Percentiles rank a stretch among this genome's conserved stretches.
Evolutionary conservation across 768 basidiomycete species (phyloP).

Genomic region (Tulasnella sp.): DNA sequence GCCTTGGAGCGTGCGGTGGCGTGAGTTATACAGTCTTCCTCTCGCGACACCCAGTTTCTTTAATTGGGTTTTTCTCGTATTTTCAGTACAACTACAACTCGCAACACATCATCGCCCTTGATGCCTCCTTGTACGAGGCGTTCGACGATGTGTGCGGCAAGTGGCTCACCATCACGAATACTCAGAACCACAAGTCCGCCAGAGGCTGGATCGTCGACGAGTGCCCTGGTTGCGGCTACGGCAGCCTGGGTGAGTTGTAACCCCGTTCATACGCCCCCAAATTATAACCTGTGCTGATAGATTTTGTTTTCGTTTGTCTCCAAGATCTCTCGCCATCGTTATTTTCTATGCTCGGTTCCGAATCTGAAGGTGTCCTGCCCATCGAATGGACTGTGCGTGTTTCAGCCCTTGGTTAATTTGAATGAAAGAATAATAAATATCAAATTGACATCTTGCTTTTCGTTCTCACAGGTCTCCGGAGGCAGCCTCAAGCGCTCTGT

Average conservation of each 20-base stretch:
- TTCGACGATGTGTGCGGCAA: conserved; percentile 21
- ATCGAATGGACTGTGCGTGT: conserved; percentile 9
- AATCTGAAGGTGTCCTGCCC: background rate
- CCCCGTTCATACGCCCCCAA: background rate
- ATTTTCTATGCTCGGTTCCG: background rate
- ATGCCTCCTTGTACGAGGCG: background rate
- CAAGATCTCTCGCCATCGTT: conserved; percentile 7
- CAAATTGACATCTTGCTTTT: no score
- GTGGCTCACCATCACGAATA: conserved; percentile 23
- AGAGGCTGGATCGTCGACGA: conserved; percentile 23
- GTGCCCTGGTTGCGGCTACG: conserved; percentile 23
- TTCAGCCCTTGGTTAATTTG: no score
- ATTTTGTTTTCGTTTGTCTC: no score
- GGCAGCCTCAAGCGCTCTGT: background rate
- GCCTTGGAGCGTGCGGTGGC: conserved; percentile 11
- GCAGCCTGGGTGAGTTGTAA: background rate
- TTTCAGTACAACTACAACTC: conserved; percentile 1
- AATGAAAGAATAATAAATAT: no score
- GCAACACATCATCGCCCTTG: conserved; percentile 12
- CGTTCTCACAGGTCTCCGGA: background rate
- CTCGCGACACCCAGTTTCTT: background rate
- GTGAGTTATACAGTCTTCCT: background rate
- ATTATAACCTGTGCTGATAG: no score
- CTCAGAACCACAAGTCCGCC: conserved; percentile 23
- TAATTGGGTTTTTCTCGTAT: no score